Evolutionary conservation across 2,329 filamentous ascomycete genomes (phyloP).

Genomic region (Chaetomium sp.): DNA sequence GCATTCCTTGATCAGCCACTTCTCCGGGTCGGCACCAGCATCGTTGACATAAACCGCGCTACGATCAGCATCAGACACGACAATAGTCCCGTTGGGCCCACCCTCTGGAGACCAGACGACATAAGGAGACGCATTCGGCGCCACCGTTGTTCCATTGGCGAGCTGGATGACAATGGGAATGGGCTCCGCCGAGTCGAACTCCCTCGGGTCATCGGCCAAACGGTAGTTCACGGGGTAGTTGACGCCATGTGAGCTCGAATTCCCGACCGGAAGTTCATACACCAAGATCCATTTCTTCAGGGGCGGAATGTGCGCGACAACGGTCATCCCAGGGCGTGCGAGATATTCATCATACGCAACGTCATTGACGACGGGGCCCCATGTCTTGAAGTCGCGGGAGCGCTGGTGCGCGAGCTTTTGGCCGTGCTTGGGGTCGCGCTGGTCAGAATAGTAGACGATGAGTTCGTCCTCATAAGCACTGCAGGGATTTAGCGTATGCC

Average conservation of each 20-base stretch:
- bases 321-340: conserved; percentile 69
- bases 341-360: conserved; percentile 64
- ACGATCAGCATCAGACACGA: conserved; percentile 45
- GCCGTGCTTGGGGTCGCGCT: conserved; percentile 65
- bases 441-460: conserved; percentile 71
- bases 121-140: conserved; percentile 47
- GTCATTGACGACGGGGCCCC: conserved; percentile 62
- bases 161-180: conserved; percentile 39
- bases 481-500: conserved; percentile 32
- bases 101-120: conserved; percentile 48
- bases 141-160: conserved; percentile 26
- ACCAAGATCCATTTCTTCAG: conserved; percentile 37
- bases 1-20: conserved; percentile 43
- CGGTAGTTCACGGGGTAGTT: conserved; percentile 50
- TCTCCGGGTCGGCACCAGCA: conserved; percentile 42
- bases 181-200: conserved; percentile 41
- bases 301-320: conserved; percentile 36
- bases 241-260: conserved; percentile 38
- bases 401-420: conserved; percentile 70
- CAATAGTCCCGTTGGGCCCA: conserved; percentile 48
- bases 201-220: conserved; percentile 44
- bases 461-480: conserved; percentile 55
- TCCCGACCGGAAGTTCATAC: conserved; percentile 39
- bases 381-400: conserved; percentile 59
- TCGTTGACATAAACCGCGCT: conserved; percentile 47